Conservation (phyloP, 2,329 filamentous ascomycete species). For the Zymoseptoria brevis region DNA sequence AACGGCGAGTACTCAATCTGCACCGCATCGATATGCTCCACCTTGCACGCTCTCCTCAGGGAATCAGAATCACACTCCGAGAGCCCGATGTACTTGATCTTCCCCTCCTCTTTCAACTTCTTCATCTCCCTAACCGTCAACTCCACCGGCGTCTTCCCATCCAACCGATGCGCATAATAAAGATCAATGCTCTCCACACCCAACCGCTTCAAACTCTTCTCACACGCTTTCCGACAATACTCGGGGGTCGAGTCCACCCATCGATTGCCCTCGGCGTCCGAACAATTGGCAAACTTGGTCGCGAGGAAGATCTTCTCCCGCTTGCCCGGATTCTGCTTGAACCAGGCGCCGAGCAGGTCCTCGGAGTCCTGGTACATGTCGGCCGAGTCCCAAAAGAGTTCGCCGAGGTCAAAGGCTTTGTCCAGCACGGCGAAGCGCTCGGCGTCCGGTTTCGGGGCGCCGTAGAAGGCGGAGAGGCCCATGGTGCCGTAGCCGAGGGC, state of each 20-base stretch:
- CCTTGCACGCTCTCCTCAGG: constrained; percentile 43
- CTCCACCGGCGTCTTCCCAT: constrained; percentile 39
- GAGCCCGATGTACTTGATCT: constrained; percentile 51
- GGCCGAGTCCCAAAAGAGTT: constrained; percentile 45
- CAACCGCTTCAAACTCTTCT: constrained; percentile 34
- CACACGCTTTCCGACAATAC: constrained; percentile 34
- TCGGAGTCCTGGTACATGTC: constrained; percentile 37
- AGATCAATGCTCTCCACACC: constrained; percentile 36
- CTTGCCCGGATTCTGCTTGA: constrained; percentile 38
- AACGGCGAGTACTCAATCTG: constrained; percentile 47
- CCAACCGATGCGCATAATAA: constrained; percentile 34
- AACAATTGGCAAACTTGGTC: constrained; percentile 44
- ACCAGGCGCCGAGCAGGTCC: constrained; percentile 37
- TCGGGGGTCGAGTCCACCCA: constrained; percentile 35
- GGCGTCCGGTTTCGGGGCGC: constrained; percentile 40
- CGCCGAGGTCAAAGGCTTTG: constrained; percentile 43
- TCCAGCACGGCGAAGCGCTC: constrained; percentile 48
- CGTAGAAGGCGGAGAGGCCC: constrained; percentile 44
- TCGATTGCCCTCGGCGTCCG: constrained; percentile 32
- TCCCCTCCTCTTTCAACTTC: constrained; percentile 44
- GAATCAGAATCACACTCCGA: constrained; percentile 45
- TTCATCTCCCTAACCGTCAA: constrained; percentile 45
- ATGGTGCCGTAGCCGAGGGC: constrained; percentile 49
- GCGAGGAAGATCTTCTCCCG: constrained; percentile 45
- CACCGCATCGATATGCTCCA: constrained; percentile 45